Evolutionary conservation across 2,329 filamentous ascomycete genomes (phyloP), one percentile per base, ranked within the genome.

Genomic region (Emmonsiellopsis sp.): DNA sequence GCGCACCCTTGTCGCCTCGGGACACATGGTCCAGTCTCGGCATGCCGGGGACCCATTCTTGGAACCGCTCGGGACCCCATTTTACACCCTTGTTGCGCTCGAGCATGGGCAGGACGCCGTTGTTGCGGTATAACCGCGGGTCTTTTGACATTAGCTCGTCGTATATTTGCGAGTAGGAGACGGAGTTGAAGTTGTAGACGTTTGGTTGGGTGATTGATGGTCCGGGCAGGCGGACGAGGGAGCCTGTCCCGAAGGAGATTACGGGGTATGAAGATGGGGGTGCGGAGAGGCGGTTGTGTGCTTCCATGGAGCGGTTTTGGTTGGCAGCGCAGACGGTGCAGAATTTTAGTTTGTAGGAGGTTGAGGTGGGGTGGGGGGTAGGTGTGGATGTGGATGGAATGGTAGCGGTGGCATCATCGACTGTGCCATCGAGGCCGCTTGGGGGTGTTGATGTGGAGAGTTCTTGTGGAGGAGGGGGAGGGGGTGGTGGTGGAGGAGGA

Each of bases 281-380:
- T 56, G 87, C 81, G 4, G 93, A 89, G 35, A 98, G 84, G 58
- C 89, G 88, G 31, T 96, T 82, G 71, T 98, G 93, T n/a, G 92
- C 92, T 79, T 97, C 93, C 93, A 98, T 97, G n/a, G 89, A 95
- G 83, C 93, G 84, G 67, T 98, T 98, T 71, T 98, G 90, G 65
- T 98, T 98, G 65, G 90, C 95, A 7, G 93, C 93, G 73, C 93
- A 98, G n/a, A 98, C 58, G 44, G 58, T 59, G 52, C 58, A 59
- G 54, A 59, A 59, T 54, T 58, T 59, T 57, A 98, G 80, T 73
- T 93, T 95, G 79, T 85, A 95, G 51, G 79, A 81, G n/a, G 75
- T 75, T 30, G 79, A 76, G 11, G 75, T 70, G 30, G 75, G 71
- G 52, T 74, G 58, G 30, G 58, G 61, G 40, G 58, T 47, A 54